Base-by-base conservation (phyloP, 2,329 filamentous ascomycete genomes). In the Fusarium penzigii region DNA sequence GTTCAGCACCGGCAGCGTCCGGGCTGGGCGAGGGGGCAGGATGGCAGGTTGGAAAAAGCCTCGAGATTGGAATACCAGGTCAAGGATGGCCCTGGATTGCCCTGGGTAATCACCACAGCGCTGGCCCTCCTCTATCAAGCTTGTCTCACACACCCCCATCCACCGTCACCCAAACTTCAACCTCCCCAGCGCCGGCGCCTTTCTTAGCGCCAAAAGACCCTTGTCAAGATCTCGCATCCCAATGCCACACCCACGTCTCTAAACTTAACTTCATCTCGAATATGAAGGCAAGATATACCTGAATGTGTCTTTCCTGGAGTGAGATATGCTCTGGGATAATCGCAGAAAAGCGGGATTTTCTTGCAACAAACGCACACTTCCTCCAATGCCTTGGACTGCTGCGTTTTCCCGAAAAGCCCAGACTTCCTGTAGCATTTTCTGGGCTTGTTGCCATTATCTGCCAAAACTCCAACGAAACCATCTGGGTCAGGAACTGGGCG, bases 171-270 rank as follows among this genome's bases (percentile, higher is more conserved):
- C 48, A 55, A 60, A 56, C 59, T 56, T 44, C 49, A 49, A 61
- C 57, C 52, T 60, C 49, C 49, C 53, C 59, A 61, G 62, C 55
- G 49, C 55, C 56, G 63, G 61, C 61, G 63, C 46, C 53, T 51
- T 51, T 65, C 53, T 65, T 64, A 65, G 63, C 63, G 63, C 57
- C 49, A 36, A 39, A 51, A 54, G 41, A 65, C 63, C 63, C 63
- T 65, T 65, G 63, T 65, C 59, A 34, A 59, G 59, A 63, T 65
- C 63, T 61, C 63, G 63, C 62, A 47, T 60, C 59, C 40, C 56
- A 65, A 65, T 65, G 63, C 59, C 63, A 65, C 63, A 65, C 63
- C 62, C 61, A 64, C 53, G 53, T 64, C 54, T 55, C 53, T 62
- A 65, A 65, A 62, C 50, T 64, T 50, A 54, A 65, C 63, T 49